Evolutionary conservation across 2,329 filamentous ascomycete genomes (phyloP), one percentile per base, ranked within the genome.

Genomic region (Trichoderma hamatum): DNA sequence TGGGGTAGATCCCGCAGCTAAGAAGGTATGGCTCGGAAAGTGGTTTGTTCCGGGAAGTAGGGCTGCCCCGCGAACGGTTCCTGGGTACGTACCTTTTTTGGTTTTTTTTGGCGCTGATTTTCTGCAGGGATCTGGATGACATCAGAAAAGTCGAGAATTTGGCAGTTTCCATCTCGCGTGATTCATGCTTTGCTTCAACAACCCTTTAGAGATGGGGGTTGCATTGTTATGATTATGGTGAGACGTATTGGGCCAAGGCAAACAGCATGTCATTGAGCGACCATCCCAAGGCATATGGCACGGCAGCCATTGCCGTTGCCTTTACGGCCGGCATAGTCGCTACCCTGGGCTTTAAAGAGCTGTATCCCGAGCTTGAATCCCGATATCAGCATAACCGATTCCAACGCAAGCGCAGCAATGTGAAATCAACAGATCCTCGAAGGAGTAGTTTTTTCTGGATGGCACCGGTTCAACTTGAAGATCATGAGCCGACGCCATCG

Each of bases 321-420:
- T 97, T 97, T 75, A 78, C 90, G n/a, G 85, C 92, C 11, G 94
- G 94, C 54, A 85, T 94, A 65, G 82, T 93, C 63, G 79, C 94
- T 68, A 93, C 93, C 0, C 80, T 96, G 3, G 90, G 90, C 69
- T 89, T 93, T 81, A 94, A 94, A 79, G 92, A 95, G 76, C 79
- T 94, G 46, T 94, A 94, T 74, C 89, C 91, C 1, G 90, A 93
- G 73, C 84, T 94, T 58, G 90, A 93, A 77, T 80, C 84, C 26
- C 85, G 88, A 24, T 92, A 89, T 74, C 86, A 87, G 74, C 82
- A 78, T 72, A 59, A 43, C 26, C 85, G 88, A 21, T 92, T 89
- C 74, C 86, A 87, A 74, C 82, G 78, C 72, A 59, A 69, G 19
- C 71, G 72, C 28, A 43, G 54, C 39, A 54, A 43, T 36, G 39